phyloP scores from a whole-genome alignment of 169 alveolate genomes.

The Perkinsus chesapeaki region DNA sequence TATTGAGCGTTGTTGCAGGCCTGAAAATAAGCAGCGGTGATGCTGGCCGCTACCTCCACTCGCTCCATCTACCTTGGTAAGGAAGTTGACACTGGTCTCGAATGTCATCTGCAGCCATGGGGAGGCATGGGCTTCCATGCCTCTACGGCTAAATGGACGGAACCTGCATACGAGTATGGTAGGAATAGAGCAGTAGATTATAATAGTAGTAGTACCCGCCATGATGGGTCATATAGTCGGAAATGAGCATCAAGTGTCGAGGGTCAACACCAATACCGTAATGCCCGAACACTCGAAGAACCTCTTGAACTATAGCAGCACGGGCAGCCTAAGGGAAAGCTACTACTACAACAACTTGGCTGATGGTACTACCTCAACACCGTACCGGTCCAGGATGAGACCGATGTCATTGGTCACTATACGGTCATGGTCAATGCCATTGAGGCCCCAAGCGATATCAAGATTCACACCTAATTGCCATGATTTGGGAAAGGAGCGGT shows the following conservation, averaged over 20 bases:
- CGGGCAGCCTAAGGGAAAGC: conserved; percentile 76
- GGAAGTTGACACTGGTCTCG: conserved; percentile 89
- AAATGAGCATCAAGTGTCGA: conserved; percentile 89
- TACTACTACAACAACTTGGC: neutral
- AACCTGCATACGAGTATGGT: neutral
- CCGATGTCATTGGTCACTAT: conserved; percentile 85
- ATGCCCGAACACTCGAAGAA: conserved; percentile 84
- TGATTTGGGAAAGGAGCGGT: neutral
- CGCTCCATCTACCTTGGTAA: conserved; percentile 57
- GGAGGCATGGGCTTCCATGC: conserved; percentile 78
- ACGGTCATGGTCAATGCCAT: conserved; percentile 68
- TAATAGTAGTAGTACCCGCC: conserved; percentile 55
- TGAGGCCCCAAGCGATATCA: conserved; percentile 42
- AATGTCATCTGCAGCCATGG: conserved; percentile 93
- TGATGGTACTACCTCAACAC: conserved; percentile 68
- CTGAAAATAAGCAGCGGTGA: neutral
- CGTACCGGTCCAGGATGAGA: conserved; percentile 83
- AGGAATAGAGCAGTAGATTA: too few relatives aligned
- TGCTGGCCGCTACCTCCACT: neutral
- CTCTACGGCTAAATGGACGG: conserved; percentile 22
- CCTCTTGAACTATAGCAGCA: conserved; percentile 85
- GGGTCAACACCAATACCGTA: conserved; percentile 93
- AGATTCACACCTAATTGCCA: conserved; percentile 63
- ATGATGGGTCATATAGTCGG: conserved; percentile 92
- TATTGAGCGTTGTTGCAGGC: neutral